Conservation (phyloP, 305 asterid species). For the Fraxinus baroniana region DNA sequence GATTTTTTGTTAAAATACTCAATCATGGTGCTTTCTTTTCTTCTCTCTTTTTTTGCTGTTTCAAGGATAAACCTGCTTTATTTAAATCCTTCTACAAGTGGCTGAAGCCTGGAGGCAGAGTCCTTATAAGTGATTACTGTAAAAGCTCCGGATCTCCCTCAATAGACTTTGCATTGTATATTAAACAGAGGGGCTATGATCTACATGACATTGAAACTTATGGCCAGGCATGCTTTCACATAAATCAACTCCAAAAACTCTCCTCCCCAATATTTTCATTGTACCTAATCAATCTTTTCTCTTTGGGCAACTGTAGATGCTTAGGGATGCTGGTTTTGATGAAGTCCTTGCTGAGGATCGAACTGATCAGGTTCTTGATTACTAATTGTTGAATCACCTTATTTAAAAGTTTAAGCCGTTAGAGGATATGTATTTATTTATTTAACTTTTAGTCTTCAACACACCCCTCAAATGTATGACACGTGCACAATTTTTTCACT, state of each 20-base stretch:
- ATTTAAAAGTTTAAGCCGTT: neutral
- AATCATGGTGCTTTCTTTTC: neutral
- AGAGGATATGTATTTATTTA: neutral
- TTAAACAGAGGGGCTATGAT: conserved; percentile 89
- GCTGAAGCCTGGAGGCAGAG: conserved; percentile 97
- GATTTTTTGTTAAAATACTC: neutral
- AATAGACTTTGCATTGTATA: conserved; percentile 65
- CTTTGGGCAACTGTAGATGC: conserved; percentile 55
- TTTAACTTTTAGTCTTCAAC: neutral
- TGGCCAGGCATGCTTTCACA: conserved; percentile 57
- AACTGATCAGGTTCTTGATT: conserved; percentile 68
- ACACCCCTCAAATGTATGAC: neutral
- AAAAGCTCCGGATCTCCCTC: conserved; percentile 71
- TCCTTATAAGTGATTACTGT: conserved; percentile 91
- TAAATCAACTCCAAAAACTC: neutral
- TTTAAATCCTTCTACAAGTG: conserved; percentile 91
- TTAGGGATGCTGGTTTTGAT: conserved; percentile 78
- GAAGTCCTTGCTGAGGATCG: conserved; percentile 90
- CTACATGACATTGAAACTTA: conserved; percentile 77
- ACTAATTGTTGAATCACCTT: neutral
- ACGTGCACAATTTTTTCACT: neutral
- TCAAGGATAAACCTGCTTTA: conserved; percentile 86
- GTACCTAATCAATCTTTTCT: neutral
- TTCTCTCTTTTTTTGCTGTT: neutral
- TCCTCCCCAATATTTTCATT: neutral